These are phyloP conservation scores for Beauveria asiatica DNA, from an alignment of 2,329 filamentous ascomycete species.

Conservation along the genomic window DNA sequence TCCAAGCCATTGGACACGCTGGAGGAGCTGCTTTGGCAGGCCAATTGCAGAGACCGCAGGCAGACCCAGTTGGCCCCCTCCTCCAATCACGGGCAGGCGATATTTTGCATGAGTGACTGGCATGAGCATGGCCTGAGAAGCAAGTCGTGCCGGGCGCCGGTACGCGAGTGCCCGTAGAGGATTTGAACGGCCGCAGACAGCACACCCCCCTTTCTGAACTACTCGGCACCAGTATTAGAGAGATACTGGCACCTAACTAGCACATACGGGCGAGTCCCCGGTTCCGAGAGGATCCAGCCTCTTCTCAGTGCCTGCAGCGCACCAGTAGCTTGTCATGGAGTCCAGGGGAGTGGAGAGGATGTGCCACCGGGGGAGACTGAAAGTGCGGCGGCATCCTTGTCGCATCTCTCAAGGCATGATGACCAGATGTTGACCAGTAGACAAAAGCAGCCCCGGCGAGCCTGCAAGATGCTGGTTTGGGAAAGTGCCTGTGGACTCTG, in stretches of 20 bases:
- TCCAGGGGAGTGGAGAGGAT: slow-evolving; percentile 6
- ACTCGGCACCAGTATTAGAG: neutral
- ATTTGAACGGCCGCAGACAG: neutral
- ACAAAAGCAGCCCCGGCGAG: neutral
- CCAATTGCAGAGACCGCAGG: neutral
- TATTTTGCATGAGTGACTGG: slow-evolving; percentile 4
- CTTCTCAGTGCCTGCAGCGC: neutral
- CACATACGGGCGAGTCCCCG: neutral
- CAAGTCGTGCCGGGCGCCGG: neutral
- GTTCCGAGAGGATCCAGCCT: slow-evolving; percentile 4
- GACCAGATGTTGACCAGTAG: neutral
- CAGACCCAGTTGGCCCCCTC: neutral
- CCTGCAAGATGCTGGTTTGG: slow-evolving; percentile 6
- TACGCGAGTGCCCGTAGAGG: neutral
- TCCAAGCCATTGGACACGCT: neutral
- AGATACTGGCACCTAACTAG: neutral
- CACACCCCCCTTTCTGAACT: neutral
- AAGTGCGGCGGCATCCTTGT: slow-evolving; percentile 8
- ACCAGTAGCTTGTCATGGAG: neutral
- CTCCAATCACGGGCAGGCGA: neutral
- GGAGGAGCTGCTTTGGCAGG: neutral
- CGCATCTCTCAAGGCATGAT: slow-evolving; percentile 2
- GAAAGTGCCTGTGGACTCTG: slow-evolving; percentile 1
- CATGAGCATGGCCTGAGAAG: slow-evolving; percentile 7
- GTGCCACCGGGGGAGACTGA: slow-evolving; percentile 10